Conservation (phyloP, 2,329 filamentous ascomycete species). For the Xylaria hypoxylon region DNA sequence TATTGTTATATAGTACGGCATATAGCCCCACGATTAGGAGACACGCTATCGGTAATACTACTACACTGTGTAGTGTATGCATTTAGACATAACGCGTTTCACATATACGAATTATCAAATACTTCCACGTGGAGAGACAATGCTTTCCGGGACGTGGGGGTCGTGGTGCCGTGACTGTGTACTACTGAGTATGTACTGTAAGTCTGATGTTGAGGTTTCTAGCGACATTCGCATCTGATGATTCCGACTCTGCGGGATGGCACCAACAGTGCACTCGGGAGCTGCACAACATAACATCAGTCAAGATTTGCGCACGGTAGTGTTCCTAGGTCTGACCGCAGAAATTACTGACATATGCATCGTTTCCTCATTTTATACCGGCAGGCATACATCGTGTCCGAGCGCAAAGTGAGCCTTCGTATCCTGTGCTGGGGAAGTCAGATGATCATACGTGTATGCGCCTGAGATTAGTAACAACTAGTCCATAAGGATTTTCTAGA, state of each 20-base stretch:
- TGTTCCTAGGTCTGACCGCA: slow-evolving; percentile 20
- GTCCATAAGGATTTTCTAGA: slow-evolving; percentile 22
- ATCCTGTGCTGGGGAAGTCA: slow-evolving; percentile 29
- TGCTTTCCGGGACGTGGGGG: not conserved
- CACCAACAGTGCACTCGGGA: slow-evolving; percentile 19
- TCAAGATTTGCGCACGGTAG: slow-evolving; percentile 16
- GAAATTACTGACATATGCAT: slow-evolving; percentile 35
- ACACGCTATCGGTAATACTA: not conserved
- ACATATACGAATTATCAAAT: not conserved
- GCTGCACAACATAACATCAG: slow-evolving; percentile 36
- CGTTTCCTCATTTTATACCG: slow-evolving; percentile 1
- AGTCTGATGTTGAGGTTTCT: not conserved
- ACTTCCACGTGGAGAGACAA: slow-evolving; percentile 3
- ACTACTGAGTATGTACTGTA: slow-evolving; percentile 3
- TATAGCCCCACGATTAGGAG: not conserved
- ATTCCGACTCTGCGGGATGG: slow-evolving; percentile 8
- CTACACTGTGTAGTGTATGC: not conserved
- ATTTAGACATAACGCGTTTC: not conserved
- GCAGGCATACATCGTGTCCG: slow-evolving; percentile 26
- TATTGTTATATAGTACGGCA: not conserved
- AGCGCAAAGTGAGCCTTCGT: slow-evolving; percentile 25
- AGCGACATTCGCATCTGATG: slow-evolving; percentile 4
- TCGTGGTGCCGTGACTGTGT: not conserved
- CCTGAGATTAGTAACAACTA: slow-evolving; percentile 25
- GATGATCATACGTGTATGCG: slow-evolving; percentile 37